Evolutionary conservation across 768 basidiomycete species (phyloP).

Genomic region (Suillus paluster): DNA sequence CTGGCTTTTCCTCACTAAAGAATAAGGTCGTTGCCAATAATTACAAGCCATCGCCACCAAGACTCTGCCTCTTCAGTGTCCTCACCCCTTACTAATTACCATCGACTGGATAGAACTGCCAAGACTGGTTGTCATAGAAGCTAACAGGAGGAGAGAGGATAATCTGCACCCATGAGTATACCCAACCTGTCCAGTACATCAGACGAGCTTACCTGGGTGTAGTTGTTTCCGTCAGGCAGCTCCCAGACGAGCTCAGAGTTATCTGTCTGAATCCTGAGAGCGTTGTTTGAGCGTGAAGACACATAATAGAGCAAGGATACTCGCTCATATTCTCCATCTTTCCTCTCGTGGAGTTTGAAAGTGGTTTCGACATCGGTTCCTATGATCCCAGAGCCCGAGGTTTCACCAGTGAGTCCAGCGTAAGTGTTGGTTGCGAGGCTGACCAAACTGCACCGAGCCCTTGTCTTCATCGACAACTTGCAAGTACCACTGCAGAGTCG

Average conservation of each 20-base stretch:
- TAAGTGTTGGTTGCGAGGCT: not conserved
- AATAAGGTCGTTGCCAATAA: not conserved
- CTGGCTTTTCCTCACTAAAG: too few species aligned
- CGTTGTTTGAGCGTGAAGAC: not conserved
- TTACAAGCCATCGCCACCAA: not conserved
- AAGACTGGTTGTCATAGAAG: not conserved
- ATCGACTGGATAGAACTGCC: not conserved
- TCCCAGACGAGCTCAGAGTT: not conserved
- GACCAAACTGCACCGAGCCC: not conserved
- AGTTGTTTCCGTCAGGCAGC: not conserved
- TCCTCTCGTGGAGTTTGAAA: slow-evolving; percentile 1
- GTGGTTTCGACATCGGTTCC: not conserved
- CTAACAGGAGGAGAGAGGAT: too few species aligned
- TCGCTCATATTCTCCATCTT: not conserved
- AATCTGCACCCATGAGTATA: not conserved
- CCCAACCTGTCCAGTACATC: not conserved
- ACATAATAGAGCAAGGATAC: not conserved
- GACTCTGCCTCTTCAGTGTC: not conserved
- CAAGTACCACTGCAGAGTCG: too few species aligned
- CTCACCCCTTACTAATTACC: not conserved
- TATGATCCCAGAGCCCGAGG: not conserved
- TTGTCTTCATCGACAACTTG: not conserved
- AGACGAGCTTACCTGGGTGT: not conserved
- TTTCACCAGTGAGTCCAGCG: not conserved
- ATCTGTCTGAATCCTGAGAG: not conserved